phyloP scores from a whole-genome alignment of 148 eudicot species.

The Agrostemma githago region DNA sequence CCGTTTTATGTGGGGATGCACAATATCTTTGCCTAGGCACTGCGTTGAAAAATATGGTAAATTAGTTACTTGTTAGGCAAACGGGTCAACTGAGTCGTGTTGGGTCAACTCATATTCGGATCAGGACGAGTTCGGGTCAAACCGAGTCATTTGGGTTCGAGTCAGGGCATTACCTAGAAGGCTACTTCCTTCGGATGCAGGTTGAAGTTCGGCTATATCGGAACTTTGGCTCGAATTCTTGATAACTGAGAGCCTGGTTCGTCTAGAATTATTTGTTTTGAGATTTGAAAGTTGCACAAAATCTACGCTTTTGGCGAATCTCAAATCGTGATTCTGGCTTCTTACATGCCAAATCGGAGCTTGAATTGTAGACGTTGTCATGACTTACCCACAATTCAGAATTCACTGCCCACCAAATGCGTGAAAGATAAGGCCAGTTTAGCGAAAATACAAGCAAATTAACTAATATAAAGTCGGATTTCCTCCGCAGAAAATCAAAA shows the following conservation, averaged over 20 bases:
- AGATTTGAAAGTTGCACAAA: constrained; percentile 55
- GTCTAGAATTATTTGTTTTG: constrained; percentile 42
- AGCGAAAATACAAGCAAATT: background rate
- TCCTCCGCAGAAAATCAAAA: background rate
- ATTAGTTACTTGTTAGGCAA: background rate
- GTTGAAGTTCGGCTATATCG: constrained; percentile 81
- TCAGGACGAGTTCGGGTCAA: too few species aligned
- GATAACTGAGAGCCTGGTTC: constrained; percentile 46
- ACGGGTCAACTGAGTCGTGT: too few species aligned
- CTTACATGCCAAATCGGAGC: constrained; percentile 62
- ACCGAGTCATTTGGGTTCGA: too few species aligned
- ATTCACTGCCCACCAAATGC: constrained; percentile 14
- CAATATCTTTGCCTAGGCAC: constrained; percentile 96
- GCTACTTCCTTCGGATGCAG: constrained; percentile 84
- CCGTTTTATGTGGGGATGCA: constrained; percentile 72
- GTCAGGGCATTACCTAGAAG: constrained; percentile 54
- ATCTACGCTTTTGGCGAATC: constrained; percentile 54
- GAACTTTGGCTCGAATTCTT: constrained; percentile 64
- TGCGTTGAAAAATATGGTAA: constrained; percentile 25
- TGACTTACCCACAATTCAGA: constrained; percentile 34
- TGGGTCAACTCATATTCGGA: too few species aligned
- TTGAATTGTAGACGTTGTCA: constrained; percentile 79
- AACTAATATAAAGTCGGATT: background rate
- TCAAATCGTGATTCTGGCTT: constrained; percentile 47
- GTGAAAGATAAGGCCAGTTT: background rate